Conservation (phyloP, 305 asterid species). For the Nicotiana rustica region DNA sequence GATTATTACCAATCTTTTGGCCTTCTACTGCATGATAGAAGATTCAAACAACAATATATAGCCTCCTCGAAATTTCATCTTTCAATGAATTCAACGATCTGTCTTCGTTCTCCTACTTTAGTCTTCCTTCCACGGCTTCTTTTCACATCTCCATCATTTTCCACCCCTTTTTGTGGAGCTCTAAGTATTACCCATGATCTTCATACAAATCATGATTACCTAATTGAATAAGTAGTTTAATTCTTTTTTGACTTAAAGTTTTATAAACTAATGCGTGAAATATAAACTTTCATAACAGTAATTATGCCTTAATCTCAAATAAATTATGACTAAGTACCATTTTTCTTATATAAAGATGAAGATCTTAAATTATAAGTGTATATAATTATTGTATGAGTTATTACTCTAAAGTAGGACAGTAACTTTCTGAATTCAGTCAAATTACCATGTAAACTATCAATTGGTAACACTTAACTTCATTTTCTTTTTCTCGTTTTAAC, state of each 20-base stretch:
- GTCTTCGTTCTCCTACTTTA: neutral
- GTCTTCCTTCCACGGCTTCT: neutral
- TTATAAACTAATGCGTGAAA: neutral
- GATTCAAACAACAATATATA: neutral
- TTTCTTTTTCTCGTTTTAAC: no score
- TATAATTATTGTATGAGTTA: neutral
- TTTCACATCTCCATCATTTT: conserved; percentile 1
- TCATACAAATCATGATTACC: neutral
- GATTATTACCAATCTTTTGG: neutral
- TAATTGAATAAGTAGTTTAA: neutral
- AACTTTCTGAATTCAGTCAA: no score
- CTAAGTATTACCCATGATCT: neutral
- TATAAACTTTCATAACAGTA: no score
- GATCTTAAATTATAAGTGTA: neutral
- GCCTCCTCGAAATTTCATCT: conserved; percentile 34
- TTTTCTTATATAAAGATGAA: no score
- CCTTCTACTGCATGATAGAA: neutral
- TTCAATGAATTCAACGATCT: conserved; percentile 3
- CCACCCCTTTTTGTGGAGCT: neutral
- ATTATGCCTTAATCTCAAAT: no score
- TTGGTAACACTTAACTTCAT: no score
- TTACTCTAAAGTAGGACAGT: no score
- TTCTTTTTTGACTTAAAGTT: neutral
- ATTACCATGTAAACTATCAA: no score
- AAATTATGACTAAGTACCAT: no score